A percentile compares a stretch with the other conserved stretches of the same genome.
Evolutionary conservation across 768 basidiomycete genomes (phyloP).

Genomic region (Cystobasidiopsis lactophilus): DNA sequence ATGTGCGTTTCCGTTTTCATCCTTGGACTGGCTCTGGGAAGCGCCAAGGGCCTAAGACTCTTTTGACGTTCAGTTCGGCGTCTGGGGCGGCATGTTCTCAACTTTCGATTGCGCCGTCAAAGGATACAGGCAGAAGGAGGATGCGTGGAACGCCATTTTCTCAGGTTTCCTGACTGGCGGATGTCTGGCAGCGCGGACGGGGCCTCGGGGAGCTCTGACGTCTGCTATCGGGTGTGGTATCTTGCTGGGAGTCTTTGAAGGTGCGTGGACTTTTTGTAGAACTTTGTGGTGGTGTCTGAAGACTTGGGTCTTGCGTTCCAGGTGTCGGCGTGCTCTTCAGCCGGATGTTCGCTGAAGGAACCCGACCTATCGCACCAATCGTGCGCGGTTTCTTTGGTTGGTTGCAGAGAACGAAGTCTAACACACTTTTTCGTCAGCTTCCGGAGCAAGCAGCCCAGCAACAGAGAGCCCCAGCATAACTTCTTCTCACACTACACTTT

Average conservation of each 20-base stretch:
- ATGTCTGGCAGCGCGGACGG: slow-evolving; percentile 42
- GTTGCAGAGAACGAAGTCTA: too few relatives aligned
- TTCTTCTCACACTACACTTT: too few relatives aligned
- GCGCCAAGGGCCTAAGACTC: too few relatives aligned
- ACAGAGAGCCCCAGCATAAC: too few relatives aligned
- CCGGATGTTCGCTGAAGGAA: slow-evolving; percentile 64
- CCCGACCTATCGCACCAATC: slow-evolving; percentile 31
- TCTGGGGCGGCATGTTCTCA: slow-evolving; percentile 77
- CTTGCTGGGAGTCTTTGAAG: slow-evolving; percentile 38
- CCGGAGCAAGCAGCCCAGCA: too few relatives aligned
- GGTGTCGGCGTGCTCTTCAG: slow-evolving; percentile 84
- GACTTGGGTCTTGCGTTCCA: too few relatives aligned
- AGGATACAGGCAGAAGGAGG: slow-evolving; percentile 22
- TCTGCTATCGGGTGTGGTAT: slow-evolving; percentile 95
- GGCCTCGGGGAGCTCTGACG: slow-evolving; percentile 68
- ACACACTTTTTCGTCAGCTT: too few relatives aligned
- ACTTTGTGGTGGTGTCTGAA: too few relatives aligned
- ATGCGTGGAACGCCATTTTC: slow-evolving; percentile 92
- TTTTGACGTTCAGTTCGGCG: too few relatives aligned
- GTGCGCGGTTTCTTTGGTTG: not conserved
- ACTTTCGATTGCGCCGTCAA: slow-evolving; percentile 97
- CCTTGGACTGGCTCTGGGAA: not conserved
- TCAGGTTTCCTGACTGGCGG: slow-evolving; percentile 98
- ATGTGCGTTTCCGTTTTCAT: slow-evolving; percentile 38
- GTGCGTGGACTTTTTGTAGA: too few relatives aligned